phyloP scores from a whole-genome alignment of 148 eudicot genomes.

The Heliamphora exappendiculata region DNA sequence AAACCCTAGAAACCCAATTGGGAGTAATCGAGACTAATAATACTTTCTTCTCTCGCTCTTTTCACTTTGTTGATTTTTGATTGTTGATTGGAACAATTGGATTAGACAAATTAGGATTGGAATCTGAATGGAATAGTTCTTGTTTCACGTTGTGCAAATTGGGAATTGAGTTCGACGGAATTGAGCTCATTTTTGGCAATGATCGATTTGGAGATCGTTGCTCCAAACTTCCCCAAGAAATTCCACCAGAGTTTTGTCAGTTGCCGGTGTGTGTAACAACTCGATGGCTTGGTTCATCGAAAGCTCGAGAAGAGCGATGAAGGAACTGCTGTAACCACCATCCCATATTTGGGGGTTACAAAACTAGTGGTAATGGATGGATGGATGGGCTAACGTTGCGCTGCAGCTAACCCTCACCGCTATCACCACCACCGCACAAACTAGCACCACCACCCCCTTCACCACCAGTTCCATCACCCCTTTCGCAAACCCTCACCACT shows the following conservation, averaged over 20 bases:
- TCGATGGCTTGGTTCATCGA: conserved; percentile 69
- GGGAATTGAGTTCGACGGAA: no score
- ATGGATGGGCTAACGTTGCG: no score
- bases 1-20: conserved; percentile 23
- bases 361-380: no score
- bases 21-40: neutral
- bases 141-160: conserved; percentile 33
- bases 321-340: no score
- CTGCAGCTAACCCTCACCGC: no score
- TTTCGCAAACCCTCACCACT: no score
- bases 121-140: conserved; percentile 66
- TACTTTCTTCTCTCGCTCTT: conserved; percentile 79
- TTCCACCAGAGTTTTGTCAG: conserved; percentile 17
- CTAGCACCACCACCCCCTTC: no score
- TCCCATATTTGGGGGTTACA: no score
- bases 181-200: conserved; percentile 23
- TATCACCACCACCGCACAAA: no score
- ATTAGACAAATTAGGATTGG: conserved; percentile 46
- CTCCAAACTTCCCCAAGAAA: no score
- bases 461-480: no score
- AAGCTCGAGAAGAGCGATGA: conserved; percentile 77
- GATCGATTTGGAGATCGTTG: neutral
- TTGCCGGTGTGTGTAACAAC: conserved; percentile 50
- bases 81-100: conserved; percentile 35
- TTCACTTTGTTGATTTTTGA: conserved; percentile 61